These are phyloP conservation scores for Mallotus nudiflorus DNA, from an alignment of 345 rosid species.

Conservation along the genomic window DNA sequence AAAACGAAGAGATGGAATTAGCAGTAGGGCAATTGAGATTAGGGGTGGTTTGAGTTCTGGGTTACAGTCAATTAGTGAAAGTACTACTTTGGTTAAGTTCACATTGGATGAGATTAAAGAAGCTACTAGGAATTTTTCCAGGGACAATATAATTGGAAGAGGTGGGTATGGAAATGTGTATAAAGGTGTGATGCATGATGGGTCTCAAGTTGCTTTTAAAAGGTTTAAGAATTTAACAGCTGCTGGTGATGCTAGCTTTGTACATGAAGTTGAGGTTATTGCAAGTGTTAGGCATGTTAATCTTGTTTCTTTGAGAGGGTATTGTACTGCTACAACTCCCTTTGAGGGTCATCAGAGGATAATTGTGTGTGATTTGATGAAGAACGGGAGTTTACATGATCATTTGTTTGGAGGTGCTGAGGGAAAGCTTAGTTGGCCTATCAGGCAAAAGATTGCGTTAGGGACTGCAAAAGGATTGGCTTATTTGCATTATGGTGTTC, in stretches of 20 bases:
- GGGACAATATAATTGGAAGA: conserved; percentile 68
- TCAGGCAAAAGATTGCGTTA: conserved; percentile 73
- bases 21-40: conserved; percentile 29
- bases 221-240: conserved; percentile 92
- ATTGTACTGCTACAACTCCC: conserved; percentile 75
- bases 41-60: conserved; percentile 32
- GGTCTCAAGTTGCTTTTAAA: conserved; percentile 80
- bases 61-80: conserved; percentile 59
- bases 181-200: conserved; percentile 63
- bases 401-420: conserved; percentile 58
- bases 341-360: conserved; percentile 96
- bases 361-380: conserved; percentile 79
- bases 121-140: conserved; percentile 70
- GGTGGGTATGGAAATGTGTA: conserved; percentile 95
- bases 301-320: conserved; percentile 78
- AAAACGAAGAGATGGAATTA: conserved; percentile 24
- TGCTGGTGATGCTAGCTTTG: conserved; percentile 63
- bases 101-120: conserved; percentile 72
- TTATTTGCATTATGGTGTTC: conserved; percentile 84
- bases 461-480: conserved; percentile 90
- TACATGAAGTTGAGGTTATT: conserved; percentile 86
- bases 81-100: conserved; percentile 65
- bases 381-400: conserved; percentile 79
- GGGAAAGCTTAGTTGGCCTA: conserved; percentile 71
- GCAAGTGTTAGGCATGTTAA: conserved; percentile 88